Evolutionary conservation across 257 asterid species (phyloP).

Genomic region (Agastache rugosa): DNA sequence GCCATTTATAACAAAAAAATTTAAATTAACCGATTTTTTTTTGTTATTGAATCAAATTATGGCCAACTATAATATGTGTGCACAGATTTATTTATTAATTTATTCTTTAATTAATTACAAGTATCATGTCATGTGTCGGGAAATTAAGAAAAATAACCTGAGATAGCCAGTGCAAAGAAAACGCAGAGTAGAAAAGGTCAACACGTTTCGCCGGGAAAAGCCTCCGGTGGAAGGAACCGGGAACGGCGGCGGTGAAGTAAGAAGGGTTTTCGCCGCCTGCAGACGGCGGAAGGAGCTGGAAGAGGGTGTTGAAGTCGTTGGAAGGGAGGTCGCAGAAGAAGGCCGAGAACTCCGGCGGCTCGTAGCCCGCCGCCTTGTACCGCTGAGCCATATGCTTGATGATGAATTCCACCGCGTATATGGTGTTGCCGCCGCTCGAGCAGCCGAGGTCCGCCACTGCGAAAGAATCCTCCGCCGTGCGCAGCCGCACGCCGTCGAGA

Average conservation of each 20-base stretch:
- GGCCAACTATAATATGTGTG: no score
- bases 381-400: conserved; percentile 69
- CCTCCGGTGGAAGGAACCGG: conserved; percentile 86
- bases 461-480: conserved; percentile 52
- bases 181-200: conserved; percentile 84
- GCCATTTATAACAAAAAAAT: no score
- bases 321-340: conserved; percentile 88
- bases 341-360: conserved; percentile 79
- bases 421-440: conserved; percentile 82
- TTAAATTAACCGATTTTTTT: no score
- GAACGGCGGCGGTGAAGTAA: conserved; percentile 91
- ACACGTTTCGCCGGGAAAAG: conserved; percentile 73
- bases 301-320: conserved; percentile 88
- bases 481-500: conserved; percentile 62
- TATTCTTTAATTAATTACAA: no score
- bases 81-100: no score
- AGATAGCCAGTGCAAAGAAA: conserved; percentile 98
- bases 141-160: conserved; percentile 51
- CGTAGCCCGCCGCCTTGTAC: conserved; percentile 54
- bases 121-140: no score
- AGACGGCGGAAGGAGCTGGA: conserved; percentile 78
- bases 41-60: no score
- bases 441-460: conserved; percentile 89
- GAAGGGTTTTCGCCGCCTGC: conserved; percentile 68
- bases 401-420: conserved; percentile 69